Percentiles rank a stretch among this genome's conserved stretches.
Conservation (phyloP, 2,329 filamentous ascomycete genomes). For the Penicillium sp. region DNA sequence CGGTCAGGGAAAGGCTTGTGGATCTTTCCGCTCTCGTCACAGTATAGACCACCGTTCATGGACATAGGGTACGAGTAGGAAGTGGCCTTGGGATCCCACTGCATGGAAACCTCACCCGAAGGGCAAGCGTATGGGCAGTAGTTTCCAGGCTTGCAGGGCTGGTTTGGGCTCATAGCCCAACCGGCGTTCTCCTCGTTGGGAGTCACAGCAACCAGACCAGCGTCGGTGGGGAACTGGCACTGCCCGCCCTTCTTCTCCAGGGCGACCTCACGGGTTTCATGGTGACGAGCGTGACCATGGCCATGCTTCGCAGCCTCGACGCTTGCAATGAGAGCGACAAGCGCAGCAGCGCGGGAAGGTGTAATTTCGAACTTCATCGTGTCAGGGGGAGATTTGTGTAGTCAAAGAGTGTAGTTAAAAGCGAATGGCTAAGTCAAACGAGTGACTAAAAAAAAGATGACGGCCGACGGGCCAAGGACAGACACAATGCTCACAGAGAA, state of each 20-base stretch:
- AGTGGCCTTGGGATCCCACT: conserved; percentile 72
- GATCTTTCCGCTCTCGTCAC: conserved; percentile 65
- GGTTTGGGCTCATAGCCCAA: conserved; percentile 78
- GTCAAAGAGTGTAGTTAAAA: conserved; percentile 16
- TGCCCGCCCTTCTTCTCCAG: conserved; percentile 57
- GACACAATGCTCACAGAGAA: conserved; percentile 25
- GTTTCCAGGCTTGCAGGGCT: conserved; percentile 64
- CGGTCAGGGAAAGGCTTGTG: conserved; percentile 68
- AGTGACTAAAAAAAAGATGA: conserved; percentile 26
- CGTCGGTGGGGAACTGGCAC: conserved; percentile 68
- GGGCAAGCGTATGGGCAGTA: conserved; percentile 80
- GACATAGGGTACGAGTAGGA: conserved; percentile 68
- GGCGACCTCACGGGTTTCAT: conserved; percentile 26
- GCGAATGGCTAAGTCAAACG: conserved; percentile 22
- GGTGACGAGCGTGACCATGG: conserved; percentile 33
- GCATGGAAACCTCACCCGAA: conserved; percentile 72
- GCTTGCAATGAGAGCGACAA: conserved; percentile 40
- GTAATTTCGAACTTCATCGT: conserved; percentile 39
- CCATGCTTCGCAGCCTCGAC: conserved; percentile 38
- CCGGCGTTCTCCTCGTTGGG: conserved; percentile 66
- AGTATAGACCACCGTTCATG: conserved; percentile 76
- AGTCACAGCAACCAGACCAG: conserved; percentile 68
- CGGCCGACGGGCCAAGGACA: conserved; percentile 26
- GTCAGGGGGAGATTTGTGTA: conserved; percentile 7
- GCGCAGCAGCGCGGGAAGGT: conserved; percentile 34